Evolutionary conservation across 441 rosid species (phyloP).

Genomic region (Pelargonium citronellum): DNA sequence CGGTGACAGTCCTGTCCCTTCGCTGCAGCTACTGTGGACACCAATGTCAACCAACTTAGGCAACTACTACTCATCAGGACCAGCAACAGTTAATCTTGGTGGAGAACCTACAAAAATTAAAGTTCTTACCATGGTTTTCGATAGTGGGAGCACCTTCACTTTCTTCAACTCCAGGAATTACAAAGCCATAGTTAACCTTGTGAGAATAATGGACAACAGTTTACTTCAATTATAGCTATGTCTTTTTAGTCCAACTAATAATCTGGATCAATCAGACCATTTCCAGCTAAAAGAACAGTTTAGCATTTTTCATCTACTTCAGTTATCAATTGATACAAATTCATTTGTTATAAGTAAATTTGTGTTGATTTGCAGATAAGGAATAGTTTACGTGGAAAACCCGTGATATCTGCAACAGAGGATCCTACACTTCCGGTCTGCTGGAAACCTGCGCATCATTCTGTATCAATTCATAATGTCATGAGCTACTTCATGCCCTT

Average conservation of each 20-base stretch:
- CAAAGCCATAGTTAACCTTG: slow-evolving; percentile 38
- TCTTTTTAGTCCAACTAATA: too few relatives aligned
- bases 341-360: not conserved
- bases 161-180: slow-evolving; percentile 43
- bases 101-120: slow-evolving; percentile 41
- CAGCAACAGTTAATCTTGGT: slow-evolving; percentile 43
- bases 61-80: slow-evolving; percentile 44
- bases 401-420: slow-evolving; percentile 29
- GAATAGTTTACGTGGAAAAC: slow-evolving; percentile 40
- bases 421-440: slow-evolving; percentile 51
- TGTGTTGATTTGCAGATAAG: slow-evolving; percentile 32
- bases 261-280: too few relatives aligned
- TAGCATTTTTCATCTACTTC: not conserved
- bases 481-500: slow-evolving; percentile 43
- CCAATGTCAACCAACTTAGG: slow-evolving; percentile 36
- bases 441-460: slow-evolving; percentile 49
- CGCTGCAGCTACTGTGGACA: slow-evolving; percentile 46
- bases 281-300: too few relatives aligned
- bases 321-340: not conserved
- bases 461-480: slow-evolving; percentile 35
- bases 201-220: slow-evolving; percentile 20
- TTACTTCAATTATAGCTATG: not conserved
- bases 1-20: slow-evolving; percentile 48
- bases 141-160: slow-evolving; percentile 57
- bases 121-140: slow-evolving; percentile 43